Evolutionary conservation across 345 rosid species (phyloP), one percentile per base, ranked within the genome.

Genomic region (Populus alba): DNA sequence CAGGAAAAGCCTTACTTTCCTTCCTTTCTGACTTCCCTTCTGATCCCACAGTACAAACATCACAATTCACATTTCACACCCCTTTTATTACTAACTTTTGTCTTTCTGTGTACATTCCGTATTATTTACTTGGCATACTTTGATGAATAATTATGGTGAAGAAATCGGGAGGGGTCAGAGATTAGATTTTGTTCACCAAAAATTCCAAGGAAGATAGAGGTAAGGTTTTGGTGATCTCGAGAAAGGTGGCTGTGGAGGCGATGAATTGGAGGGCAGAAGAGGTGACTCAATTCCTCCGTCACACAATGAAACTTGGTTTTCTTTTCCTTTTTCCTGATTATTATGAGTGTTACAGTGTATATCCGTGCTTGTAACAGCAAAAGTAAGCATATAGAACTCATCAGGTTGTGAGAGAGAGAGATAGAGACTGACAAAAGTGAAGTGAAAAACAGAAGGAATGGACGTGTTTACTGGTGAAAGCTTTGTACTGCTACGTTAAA

Each of bases 251-350:
- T 55, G 43, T 43, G 81, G 83, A 77, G 89, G 83, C 73, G 84
- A 84, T 71, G 86, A 84, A 87, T 79, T 80, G 83, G 78, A 84
- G 81, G 83, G 62, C 83, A 77, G 57, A 43, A 68, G 80, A 75
- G 76, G 80, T 69, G 78, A 72, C 79, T 81, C 49, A n/a, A 13
- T 69, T 16, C 38, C 62, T 71, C 17, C 70, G 10, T 29, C 17
- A 25, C 18, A 8, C 17, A 7, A 79, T 79, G 65, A 55, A 79
- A 73, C 73, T 77, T 47, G 35, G 53, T 70, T 57, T 38, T 3
- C 43, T 39, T 17, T 38, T 0, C 9, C 29, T 59, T 66, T 29
- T 31, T 8, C 39, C 37, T 33, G 39, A 57, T n/a, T 11, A 57
- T 57, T 17, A 59, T 10, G 33, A 1, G 33, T 57, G 38, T 29